These are phyloP conservation scores for Fagopyrum homotropicum DNA, from an alignment of 148 eudicot genomes.

Conservation along the genomic window DNA sequence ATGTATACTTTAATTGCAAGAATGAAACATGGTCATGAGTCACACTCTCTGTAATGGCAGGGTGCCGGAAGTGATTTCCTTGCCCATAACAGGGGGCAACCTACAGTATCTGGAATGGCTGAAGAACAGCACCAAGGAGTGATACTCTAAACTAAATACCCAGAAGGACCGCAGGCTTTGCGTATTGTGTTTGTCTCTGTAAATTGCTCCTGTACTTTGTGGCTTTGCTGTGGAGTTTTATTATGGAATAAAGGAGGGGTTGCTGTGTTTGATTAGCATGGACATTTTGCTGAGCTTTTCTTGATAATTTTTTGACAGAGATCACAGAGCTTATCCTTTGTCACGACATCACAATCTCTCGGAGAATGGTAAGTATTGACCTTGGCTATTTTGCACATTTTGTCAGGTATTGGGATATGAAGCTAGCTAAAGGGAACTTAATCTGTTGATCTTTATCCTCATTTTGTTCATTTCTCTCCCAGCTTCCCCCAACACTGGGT, in stretches of 20 bases:
- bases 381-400: no score
- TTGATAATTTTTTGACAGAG: background rate
- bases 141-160: constrained; percentile 9
- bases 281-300: background rate
- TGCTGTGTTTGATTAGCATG: background rate
- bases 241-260: background rate
- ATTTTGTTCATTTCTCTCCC: no score
- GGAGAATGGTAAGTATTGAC: background rate
- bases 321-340: background rate
- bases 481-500: no score
- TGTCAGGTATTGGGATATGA: no score
- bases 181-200: background rate
- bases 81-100: constrained; percentile 84
- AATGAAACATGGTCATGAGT: background rate
- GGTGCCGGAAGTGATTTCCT: constrained; percentile 88
- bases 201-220: background rate
- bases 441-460: no score
- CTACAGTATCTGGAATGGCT: constrained; percentile 83
- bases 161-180: background rate
- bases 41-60: constrained; percentile 23
- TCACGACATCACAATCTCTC: background rate
- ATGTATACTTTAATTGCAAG: background rate
- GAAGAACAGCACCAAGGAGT: constrained; percentile 78
- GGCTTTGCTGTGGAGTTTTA: background rate
- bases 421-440: no score